Evolutionary conservation across 139 green algal species (phyloP), one percentile per base, ranked within the genome.

Genomic region (Auxenochlorella protothecoides): DNA sequence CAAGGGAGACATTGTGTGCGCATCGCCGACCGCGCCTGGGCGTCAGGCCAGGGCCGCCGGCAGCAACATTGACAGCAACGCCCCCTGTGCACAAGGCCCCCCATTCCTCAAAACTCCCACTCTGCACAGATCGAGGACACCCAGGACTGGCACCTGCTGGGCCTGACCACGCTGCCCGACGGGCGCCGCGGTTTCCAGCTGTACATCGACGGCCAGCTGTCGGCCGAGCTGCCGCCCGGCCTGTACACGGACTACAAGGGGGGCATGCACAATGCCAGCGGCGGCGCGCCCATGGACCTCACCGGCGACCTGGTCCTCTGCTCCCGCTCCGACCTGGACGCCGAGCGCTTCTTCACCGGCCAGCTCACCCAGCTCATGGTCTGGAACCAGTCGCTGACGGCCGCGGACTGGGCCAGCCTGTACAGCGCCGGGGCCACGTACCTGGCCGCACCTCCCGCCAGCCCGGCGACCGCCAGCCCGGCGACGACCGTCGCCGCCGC

Each of bases 61-160:
- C 27, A 44, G 27, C 27, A 44, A 44, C 27, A 44, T 44, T 44
- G 27, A 44, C 27, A 44, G 27, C 27, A 44, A 44, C 1, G 27
- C 27, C 27, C 27, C 27, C 27, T 44, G 27, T 0, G 27, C 27
- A 44, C 27, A 44, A 44, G 27, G 27, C 27, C 27, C 27, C 27
- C 27, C 27, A 44, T 44, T 44, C 27, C 27, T 44, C 27, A 0
- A 44, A 44, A 44, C 27, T 2, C 27, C 27, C 27, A 44, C 27
- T 44, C 27, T 44, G 27, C 27, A 44, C 27, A 44, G 27, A 44
- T 44, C 27, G 14, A 27, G 0, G 78, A 83, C 55, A 74, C 74
- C 14, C 61, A 76, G 8, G 2, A 10, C 0, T 90, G 85, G 85
- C 85, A 91, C 85, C 83, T 87, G 79, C 11, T 90, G 59, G 72